Percentiles rank a stretch among this genome's conserved stretches.
Conservation (phyloP, 371 early-diverging fungal genomes). For the Mucor circinelloides region DNA sequence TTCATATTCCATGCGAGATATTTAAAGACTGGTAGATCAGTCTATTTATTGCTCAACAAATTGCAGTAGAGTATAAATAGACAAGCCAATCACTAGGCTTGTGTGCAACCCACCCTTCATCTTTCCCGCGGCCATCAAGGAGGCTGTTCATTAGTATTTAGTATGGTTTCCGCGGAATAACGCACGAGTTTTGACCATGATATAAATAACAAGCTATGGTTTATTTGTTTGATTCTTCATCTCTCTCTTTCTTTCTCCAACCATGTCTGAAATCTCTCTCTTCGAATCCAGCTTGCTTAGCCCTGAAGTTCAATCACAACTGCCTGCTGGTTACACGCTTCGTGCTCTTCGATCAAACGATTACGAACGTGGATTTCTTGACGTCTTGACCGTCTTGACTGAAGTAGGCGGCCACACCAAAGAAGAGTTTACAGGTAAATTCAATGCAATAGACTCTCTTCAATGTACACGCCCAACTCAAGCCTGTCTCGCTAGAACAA, state of each 20-base stretch:
- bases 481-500: conserved; percentile 48
- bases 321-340: conserved; percentile 81
- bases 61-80: not conserved
- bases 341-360: conserved; percentile 85
- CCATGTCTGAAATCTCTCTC: conserved; percentile 20
- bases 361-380: conserved; percentile 78
- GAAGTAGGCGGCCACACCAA: conserved; percentile 74
- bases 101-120: not conserved
- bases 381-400: conserved; percentile 74
- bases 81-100: not conserved
- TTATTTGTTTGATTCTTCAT: not conserved
- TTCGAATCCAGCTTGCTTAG: conserved; percentile 80
- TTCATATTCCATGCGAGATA: not conserved
- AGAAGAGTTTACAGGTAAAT: conserved; percentile 60
- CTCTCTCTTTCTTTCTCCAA: not conserved
- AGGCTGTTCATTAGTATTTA: not conserved
- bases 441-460: not conserved
- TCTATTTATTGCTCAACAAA: not conserved
- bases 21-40: not conserved
- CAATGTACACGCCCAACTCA: not conserved
- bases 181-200: not conserved
- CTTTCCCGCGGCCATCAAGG: not conserved
- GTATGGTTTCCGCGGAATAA: not conserved
- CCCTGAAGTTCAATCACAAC: conserved; percentile 64
- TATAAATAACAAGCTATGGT: not conserved